These are phyloP conservation scores for Penicillium hordei DNA, from an alignment of 2,329 filamentous ascomycete genomes.

Conservation along the genomic window DNA sequence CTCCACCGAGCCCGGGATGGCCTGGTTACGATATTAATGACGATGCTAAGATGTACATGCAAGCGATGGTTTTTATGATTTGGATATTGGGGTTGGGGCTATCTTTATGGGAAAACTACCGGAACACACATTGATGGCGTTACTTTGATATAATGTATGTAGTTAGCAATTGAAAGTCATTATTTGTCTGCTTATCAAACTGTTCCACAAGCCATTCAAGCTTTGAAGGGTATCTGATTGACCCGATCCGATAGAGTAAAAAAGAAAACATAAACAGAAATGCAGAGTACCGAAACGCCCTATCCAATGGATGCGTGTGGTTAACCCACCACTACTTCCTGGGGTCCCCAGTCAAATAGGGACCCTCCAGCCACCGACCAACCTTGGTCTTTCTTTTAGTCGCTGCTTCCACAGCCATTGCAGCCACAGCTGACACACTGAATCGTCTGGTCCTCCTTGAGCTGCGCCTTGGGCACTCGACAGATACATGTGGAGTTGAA, in stretches of 20 bases:
- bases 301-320: constrained; percentile 8
- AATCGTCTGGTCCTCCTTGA: constrained; percentile 87
- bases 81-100: constrained; percentile 22
- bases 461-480: constrained; percentile 83
- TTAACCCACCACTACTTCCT: background rate
- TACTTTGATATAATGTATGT: constrained; percentile 20
- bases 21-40: constrained; percentile 41
- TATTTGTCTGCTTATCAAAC: constrained; percentile 14
- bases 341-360: background rate
- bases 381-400: constrained; percentile 49
- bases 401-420: constrained; percentile 81
- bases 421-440: constrained; percentile 96
- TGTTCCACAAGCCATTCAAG: constrained; percentile 2
- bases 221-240: constrained; percentile 26
- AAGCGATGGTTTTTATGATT: constrained; percentile 38
- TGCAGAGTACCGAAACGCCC: constrained; percentile 14
- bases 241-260: constrained; percentile 5
- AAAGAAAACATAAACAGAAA: constrained; percentile 2
- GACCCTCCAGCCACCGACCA: background rate
- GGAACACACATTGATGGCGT: constrained; percentile 21
- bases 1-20: constrained; percentile 32
- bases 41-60: constrained; percentile 43
- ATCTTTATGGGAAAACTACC: constrained; percentile 16
- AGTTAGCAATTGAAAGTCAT: constrained; percentile 21
- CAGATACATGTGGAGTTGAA: constrained; percentile 98